phyloP scores from a whole-genome alignment of 2,329 filamentous ascomycete genomes.

The Microdochium nivale region DNA sequence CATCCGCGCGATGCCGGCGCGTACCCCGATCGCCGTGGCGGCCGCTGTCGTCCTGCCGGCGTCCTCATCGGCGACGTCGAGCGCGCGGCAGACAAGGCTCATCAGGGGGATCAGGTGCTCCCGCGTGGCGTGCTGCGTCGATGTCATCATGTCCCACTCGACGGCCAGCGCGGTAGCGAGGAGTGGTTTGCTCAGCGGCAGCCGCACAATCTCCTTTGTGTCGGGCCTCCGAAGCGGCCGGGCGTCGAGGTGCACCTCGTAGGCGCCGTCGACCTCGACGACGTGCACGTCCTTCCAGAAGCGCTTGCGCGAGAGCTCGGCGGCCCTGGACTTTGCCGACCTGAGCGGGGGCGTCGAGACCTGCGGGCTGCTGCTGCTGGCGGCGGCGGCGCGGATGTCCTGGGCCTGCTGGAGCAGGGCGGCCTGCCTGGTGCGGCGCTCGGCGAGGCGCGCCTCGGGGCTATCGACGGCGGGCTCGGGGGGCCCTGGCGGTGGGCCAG shows the following conservation, averaged over 20 bases:
- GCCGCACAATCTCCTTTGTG: slow-evolving; percentile 59
- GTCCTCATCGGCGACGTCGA: slow-evolving; percentile 72
- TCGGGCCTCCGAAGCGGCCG: slow-evolving; percentile 71
- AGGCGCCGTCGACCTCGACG: slow-evolving; percentile 50
- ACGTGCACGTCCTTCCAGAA: slow-evolving; percentile 87
- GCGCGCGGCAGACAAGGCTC: slow-evolving; percentile 70
- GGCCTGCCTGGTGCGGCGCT: slow-evolving; percentile 44
- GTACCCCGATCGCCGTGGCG: slow-evolving; percentile 45
- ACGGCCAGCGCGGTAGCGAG: slow-evolving; percentile 80
- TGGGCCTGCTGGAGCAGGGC: slow-evolving; percentile 44
- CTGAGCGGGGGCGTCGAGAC: slow-evolving; percentile 2
- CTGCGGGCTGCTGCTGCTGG: slow-evolving; percentile 13
- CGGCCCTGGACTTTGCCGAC: slow-evolving; percentile 22
- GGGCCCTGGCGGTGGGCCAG: slow-evolving; percentile 50
- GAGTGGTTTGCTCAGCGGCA: slow-evolving; percentile 69
- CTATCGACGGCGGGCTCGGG: slow-evolving; percentile 34
- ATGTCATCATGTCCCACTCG: slow-evolving; percentile 85
- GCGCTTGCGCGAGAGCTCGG: slow-evolving; percentile 52
- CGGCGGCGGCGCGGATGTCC: slow-evolving; percentile 30
- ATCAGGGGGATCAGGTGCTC: slow-evolving; percentile 87
- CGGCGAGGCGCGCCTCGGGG: slow-evolving; percentile 27
- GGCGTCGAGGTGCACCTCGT: slow-evolving; percentile 65
- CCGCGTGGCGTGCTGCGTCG: slow-evolving; percentile 74
- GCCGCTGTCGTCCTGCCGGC: slow-evolving; percentile 3
- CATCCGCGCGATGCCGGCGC: slow-evolving; percentile 57